phyloP scores from a whole-genome alignment of 2,329 filamentous ascomycete genomes.

The Raffaelea ambrosiae region DNA sequence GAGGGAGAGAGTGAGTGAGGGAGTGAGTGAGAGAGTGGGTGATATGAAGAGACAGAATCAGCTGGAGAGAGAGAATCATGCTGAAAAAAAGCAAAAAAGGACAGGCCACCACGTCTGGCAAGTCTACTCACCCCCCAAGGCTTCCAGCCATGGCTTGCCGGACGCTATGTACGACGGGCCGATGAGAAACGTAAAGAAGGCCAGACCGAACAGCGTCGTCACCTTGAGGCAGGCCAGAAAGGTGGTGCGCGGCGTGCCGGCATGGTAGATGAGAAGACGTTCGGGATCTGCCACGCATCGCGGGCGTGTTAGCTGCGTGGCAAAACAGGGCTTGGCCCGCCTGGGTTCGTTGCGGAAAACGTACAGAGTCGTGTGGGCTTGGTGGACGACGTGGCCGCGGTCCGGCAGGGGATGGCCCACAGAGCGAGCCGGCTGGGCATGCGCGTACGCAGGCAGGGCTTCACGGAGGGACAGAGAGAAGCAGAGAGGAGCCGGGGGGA shows the following conservation, averaged over 20 bases:
- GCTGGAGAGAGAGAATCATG: too few species aligned
- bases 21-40: too few species aligned
- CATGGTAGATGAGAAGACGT: conserved; percentile 64
- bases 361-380: too few species aligned
- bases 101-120: not conserved
- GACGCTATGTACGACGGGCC: conserved; percentile 48
- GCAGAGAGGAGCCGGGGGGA: too few species aligned
- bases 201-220: conserved; percentile 60
- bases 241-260: conserved; percentile 56
- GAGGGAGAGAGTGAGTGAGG: too few species aligned
- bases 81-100: too few species aligned
- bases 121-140: conserved; percentile 26
- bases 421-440: too few species aligned
- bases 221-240: conserved; percentile 65
- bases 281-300: conserved; percentile 37
- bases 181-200: conserved; percentile 55
- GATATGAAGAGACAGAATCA: too few species aligned
- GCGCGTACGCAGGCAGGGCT: not conserved
- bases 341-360: not conserved
- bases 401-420: too few species aligned
- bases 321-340: not conserved
- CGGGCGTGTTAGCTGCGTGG: not conserved
- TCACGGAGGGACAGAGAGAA: too few species aligned
- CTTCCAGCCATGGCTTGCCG: conserved; percentile 25
- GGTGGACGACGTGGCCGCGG: too few species aligned